Evolutionary conservation across 768 basidiomycete species (phyloP).

Genomic region (Tylopilus sp.): DNA sequence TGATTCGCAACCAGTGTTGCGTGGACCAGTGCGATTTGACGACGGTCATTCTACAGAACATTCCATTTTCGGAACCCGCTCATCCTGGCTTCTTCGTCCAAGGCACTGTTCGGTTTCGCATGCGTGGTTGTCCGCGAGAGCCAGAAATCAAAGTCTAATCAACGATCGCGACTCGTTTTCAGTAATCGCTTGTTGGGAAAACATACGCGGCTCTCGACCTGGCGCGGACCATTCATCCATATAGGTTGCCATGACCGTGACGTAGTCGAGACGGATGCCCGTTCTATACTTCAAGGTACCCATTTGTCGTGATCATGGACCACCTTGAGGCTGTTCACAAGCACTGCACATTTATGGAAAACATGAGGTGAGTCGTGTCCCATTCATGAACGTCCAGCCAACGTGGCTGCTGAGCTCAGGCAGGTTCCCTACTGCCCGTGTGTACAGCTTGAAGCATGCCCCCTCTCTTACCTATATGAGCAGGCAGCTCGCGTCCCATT

Average conservation of each 20-base stretch:
- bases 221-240: slow-evolving; percentile 4
- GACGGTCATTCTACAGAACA: slow-evolving; percentile 22
- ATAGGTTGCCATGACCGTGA: slow-evolving; percentile 26
- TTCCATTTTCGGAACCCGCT: slow-evolving; percentile 24
- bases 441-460: slow-evolving; percentile 31
- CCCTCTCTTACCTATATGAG: slow-evolving; percentile 30
- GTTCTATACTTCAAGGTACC: slow-evolving; percentile 23
- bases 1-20: slow-evolving; percentile 15
- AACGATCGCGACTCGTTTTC: slow-evolving; percentile 6
- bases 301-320: slow-evolving; percentile 33
- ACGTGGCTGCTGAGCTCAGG: slow-evolving; percentile 36
- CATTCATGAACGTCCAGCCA: slow-evolving; percentile 29
- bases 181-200: slow-evolving; percentile 12
- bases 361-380: slow-evolving; percentile 37
- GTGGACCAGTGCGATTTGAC: slow-evolving; percentile 7
- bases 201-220: slow-evolving; percentile 5
- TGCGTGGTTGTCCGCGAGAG: slow-evolving; percentile 2
- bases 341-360: slow-evolving; percentile 33
- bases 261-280: slow-evolving; percentile 21
- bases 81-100: slow-evolving; percentile 1
- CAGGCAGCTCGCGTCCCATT: slow-evolving; percentile 21
- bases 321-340: slow-evolving; percentile 32
- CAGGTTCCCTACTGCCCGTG: slow-evolving; percentile 28
- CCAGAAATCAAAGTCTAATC: slow-evolving; percentile 4
- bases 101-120: slow-evolving; percentile 20